Base-by-base conservation (phyloP, 768 basidiomycete genomes). In the Phylloporus rhodoxanthus region DNA sequence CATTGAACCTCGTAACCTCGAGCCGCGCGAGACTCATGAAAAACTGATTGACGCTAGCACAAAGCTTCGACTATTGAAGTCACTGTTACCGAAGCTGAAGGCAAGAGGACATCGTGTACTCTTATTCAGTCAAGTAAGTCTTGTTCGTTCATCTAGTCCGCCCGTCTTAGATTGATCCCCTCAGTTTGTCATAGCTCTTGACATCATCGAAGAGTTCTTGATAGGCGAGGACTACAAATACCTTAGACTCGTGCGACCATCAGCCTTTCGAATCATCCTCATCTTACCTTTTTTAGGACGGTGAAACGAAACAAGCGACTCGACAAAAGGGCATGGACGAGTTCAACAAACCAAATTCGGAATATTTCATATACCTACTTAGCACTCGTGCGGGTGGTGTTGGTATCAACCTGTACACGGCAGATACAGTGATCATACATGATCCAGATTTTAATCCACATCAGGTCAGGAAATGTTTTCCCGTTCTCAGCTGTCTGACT, bases 361-460 rank as follows among this genome's bases (percentile, higher is more conserved):
- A 94, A 43, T 70, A 85, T 47, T 95, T 94, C 67, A 84, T 98
- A 54, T 99, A 91, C 68, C 72, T 99, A 2, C 75, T 99, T 34
- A 87, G 91, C 4, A 91, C 94, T 30, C 82, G 95, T 26, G 96
- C 95, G 36, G 94, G 95, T 14, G 94, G 92, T 47, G 89, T 91
- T 46, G 91, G 90, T 45, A 87, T 98, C 66, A 98, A 97, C 64
- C 79, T 91, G 26, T 78, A 86, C 72, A 88, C 84, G 8, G 94
- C 95, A 17, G 95, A 97, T 65, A 95, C 93, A 0, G 92, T 94
- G 25, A 86, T 92, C 38, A 84, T 92, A 47, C 90, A 85, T 58
- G 95, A 99, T 63, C 92, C 93, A 0, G 96, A 99, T 71, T 99
- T 93, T 68, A 99, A 99, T 61, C 95, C 95, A n/a, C 92, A 96